Conservation (phyloP, 805 yeast genomes). For the Pichia eremophila region DNA sequence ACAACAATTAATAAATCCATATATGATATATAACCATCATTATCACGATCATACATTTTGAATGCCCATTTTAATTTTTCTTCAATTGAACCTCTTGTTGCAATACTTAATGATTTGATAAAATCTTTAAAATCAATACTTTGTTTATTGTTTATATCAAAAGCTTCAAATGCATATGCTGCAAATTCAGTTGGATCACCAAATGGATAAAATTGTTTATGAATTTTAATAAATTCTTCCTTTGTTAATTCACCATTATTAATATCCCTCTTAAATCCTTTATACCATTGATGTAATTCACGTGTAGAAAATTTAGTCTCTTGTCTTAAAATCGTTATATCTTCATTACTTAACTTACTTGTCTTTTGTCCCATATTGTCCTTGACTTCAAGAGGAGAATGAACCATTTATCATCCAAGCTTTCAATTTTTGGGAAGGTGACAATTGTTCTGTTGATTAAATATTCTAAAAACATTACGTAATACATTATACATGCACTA, state of each 20-base stretch:
- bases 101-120: conserved; percentile 75
- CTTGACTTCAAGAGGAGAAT: no score
- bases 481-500: no score
- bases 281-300: conserved; percentile 97
- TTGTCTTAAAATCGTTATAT: conserved; percentile 67
- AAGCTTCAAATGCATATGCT: conserved; percentile 76
- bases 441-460: no score
- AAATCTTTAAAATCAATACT: conserved; percentile 87
- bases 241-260: conserved; percentile 82
- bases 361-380: conserved; percentile 78
- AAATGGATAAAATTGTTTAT: conserved; percentile 95
- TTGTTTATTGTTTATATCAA: conserved; percentile 75
- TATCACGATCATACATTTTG: conserved; percentile 74
- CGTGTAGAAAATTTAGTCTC: conserved; percentile 88
- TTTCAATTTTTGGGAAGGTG: no score
- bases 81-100: conserved; percentile 75
- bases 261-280: conserved; percentile 90
- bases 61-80: conserved; percentile 89
- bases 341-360: conserved; percentile 86
- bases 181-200: conserved; percentile 95
- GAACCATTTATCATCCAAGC: no score
- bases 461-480: no score
- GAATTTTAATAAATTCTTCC: conserved; percentile 83
- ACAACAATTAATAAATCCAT: conserved; percentile 76
- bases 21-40: conserved; percentile 66